Percentiles rank a stretch among this genome's conserved stretches.
Evolutionary conservation across 2,329 filamentous ascomycete genomes (phyloP).

Genomic region (Metarhizium robertsii): DNA sequence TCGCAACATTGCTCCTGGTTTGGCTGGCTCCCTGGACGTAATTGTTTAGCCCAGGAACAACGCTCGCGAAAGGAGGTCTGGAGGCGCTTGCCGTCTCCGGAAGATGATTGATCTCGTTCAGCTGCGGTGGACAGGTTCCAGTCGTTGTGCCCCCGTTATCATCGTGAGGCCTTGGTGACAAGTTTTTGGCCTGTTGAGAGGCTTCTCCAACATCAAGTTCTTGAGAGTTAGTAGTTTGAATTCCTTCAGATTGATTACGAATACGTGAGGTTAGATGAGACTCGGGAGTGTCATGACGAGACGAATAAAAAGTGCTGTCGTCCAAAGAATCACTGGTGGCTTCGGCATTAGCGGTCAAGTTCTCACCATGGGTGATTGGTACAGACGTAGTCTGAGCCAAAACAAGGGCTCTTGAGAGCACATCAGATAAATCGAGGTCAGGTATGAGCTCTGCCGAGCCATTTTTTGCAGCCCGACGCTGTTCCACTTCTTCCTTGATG

Average conservation of each 20-base stretch:
- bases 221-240: constrained; percentile 9
- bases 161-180: background rate
- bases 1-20: constrained; percentile 29
- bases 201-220: constrained; percentile 8
- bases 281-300: constrained; percentile 72
- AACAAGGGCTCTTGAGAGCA: constrained; percentile 61
- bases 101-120: background rate
- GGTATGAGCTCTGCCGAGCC: constrained; percentile 44
- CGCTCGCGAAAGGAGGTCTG: constrained; percentile 8
- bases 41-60: constrained; percentile 24
- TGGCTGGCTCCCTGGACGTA: constrained; percentile 14
- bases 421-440: constrained; percentile 63
- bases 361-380: constrained; percentile 47
- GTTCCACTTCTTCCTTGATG: constrained; percentile 68
- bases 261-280: constrained; percentile 37
- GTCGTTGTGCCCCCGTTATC: background rate
- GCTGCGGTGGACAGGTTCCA: background rate
- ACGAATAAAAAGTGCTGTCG: constrained; percentile 93
- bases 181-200: background rate
- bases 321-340: constrained; percentile 73
- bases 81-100: constrained; percentile 2
- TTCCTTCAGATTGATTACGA: constrained; percentile 35
- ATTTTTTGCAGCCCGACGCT: constrained; percentile 38
- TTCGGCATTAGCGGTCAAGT: constrained; percentile 45
- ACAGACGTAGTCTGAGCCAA: constrained; percentile 62